These are phyloP conservation scores for Cytospora piceae DNA, from an alignment of 2,329 filamentous ascomycete species.

Conservation along the genomic window DNA sequence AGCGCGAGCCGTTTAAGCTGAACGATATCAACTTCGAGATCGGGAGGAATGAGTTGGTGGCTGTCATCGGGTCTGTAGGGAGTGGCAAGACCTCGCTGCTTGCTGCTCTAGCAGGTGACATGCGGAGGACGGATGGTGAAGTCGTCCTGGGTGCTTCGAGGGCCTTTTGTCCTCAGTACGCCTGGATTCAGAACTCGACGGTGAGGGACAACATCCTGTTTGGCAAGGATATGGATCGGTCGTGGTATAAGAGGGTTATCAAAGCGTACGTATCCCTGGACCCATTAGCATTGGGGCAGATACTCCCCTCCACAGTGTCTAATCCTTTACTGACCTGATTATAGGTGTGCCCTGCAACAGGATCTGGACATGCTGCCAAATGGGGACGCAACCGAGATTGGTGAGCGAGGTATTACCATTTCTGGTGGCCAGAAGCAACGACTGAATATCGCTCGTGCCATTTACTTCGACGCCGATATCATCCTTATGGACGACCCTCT, in stretches of 20 bases:
- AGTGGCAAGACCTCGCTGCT: slow-evolving; percentile 90
- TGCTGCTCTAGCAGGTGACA: slow-evolving; percentile 88
- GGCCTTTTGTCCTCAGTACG: slow-evolving; percentile 93
- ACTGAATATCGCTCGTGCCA: slow-evolving; percentile 80
- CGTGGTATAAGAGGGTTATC: slow-evolving; percentile 85
- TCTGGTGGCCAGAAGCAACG: slow-evolving; percentile 97
- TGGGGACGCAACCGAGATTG: slow-evolving; percentile 89
- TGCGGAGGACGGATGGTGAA: slow-evolving; percentile 79
- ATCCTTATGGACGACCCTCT: slow-evolving; percentile 42
- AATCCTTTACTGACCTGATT: slow-evolving; percentile 25
- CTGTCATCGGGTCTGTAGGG: slow-evolving; percentile 86
- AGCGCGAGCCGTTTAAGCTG: slow-evolving; percentile 72
- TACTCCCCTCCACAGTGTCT: not conserved
- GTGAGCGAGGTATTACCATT: slow-evolving; percentile 92
- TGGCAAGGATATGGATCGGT: slow-evolving; percentile 73
- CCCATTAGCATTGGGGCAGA: not conserved
- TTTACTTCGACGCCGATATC: slow-evolving; percentile 43
- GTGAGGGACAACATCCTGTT: slow-evolving; percentile 90
- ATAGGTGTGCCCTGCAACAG: slow-evolving; percentile 75
- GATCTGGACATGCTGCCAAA: slow-evolving; percentile 94
- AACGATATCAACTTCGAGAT: slow-evolving; percentile 69
- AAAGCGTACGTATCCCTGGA: slow-evolving; percentile 53
- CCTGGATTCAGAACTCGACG: slow-evolving; percentile 94
- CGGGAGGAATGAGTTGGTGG: slow-evolving; percentile 76
- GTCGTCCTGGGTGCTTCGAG: slow-evolving; percentile 77